Base-by-base conservation (phyloP, 495 filamentous ascomycete species). In the Geopyxis carbonaria region DNA sequence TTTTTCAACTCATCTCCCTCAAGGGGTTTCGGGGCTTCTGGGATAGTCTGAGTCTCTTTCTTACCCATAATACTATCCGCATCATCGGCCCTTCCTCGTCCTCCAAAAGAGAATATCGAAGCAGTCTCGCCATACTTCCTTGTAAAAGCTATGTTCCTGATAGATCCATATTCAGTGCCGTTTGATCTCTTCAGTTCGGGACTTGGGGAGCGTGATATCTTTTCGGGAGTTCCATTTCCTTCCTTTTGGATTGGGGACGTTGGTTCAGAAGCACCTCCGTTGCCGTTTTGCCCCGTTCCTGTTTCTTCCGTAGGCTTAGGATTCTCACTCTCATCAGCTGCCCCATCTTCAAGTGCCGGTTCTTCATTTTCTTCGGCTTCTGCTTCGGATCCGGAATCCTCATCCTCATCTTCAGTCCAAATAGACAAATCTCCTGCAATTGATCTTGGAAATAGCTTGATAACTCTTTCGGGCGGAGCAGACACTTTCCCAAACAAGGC, bases 381-480 rank as follows among this genome's bases (percentile, higher is more conserved):
- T 2, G 42, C 38, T 34, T 55, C 27, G 30, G 32, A 32, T 29
- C 55, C 33, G 22, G 62, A 64, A 31, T 68, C 66, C 27, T 73
- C 64, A 10, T 67, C 63, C 8, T 62, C 62, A 8, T 58, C 59
- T 4, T 74, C 69, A 15, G 40, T 47, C 63, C 40, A 44, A 54
- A 42, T 63, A 0, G 83, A 80, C 0, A 89, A 61, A 11, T 85
- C 74, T 0, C 91, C 89, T 3, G 86, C 80, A 42, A 99, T 86
- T 14, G 72, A 64, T 44, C 61, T 75, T 5, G 89, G 89, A 48
- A 82, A 99, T 6, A 95, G 59, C 35, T 69, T 72, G 44, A 99
- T 78, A 1, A 94, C 87, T 42, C 78, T 69, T 57, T 91, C 81
- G 1, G 89, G 87, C 6, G 91, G 80, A 0, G 89, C 86, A 34